Conservation (phyloP, 345 rosid species). For the Arabis alpina region DNA sequence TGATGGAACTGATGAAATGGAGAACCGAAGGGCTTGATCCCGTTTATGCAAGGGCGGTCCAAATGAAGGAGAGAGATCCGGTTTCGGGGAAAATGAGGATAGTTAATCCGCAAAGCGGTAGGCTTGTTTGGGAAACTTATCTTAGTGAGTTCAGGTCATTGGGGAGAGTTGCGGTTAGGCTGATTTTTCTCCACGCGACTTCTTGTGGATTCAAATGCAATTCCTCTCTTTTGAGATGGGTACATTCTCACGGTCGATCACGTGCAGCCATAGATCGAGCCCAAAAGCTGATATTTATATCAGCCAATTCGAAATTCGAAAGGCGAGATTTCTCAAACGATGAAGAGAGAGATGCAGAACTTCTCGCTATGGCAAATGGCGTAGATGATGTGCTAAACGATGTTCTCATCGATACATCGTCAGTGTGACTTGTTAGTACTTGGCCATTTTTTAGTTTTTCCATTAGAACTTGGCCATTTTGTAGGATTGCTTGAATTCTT, state of each 20-base stretch:
- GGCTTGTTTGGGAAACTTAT: conserved; percentile 99
- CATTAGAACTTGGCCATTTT: conserved; percentile 37
- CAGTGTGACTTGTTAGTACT: conserved; percentile 60
- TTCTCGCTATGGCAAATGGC: conserved; percentile 72
- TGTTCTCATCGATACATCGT: conserved; percentile 86
- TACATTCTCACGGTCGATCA: conserved; percentile 64
- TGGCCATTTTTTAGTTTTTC: neutral
- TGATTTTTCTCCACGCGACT: conserved; percentile 92
- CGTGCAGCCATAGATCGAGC: conserved; percentile 72
- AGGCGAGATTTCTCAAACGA: conserved; percentile 75
- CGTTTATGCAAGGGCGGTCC: conserved; percentile 94
- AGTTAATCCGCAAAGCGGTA: conserved; percentile 90
- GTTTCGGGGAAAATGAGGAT: conserved; percentile 84
- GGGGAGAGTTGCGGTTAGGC: conserved; percentile 96
- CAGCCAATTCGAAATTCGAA: conserved; percentile 91
- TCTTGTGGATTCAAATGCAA: conserved; percentile 93
- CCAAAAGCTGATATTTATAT: conserved; percentile 79
- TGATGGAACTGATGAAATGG: conserved; percentile 99
- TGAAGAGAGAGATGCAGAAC: conserved; percentile 88
- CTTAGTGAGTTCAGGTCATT: conserved; percentile 90
- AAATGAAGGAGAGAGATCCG: conserved; percentile 94
- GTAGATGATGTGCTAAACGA: conserved; percentile 86
- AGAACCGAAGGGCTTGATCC: conserved; percentile 98
- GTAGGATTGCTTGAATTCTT: conserved; percentile 45
- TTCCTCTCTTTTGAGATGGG: conserved; percentile 82